Conservation (phyloP, 352 stramenopile genomes). For the Globisporangium uncinulatum region DNA sequence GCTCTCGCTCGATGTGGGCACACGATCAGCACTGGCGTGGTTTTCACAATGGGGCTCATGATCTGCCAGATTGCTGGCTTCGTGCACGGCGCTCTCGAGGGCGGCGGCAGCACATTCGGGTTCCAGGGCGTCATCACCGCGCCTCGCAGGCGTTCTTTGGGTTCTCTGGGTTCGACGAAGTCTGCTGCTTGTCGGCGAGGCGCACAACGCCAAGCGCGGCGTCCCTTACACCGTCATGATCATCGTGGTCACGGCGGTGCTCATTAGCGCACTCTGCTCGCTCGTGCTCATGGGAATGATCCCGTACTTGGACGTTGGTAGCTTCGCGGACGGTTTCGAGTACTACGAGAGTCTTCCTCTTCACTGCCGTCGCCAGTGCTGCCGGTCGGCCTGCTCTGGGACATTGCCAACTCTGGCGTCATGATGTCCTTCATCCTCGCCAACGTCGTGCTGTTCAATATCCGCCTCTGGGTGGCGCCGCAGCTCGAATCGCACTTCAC, state of each 20-base stretch:
- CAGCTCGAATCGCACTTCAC: conserved; percentile 34
- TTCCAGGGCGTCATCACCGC: conserved; percentile 54
- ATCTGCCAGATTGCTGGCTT: conserved; percentile 70
- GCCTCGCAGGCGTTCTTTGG: conserved; percentile 88
- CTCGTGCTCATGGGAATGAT: conserved; percentile 80
- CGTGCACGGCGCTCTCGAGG: neutral
- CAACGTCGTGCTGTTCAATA: conserved; percentile 67
- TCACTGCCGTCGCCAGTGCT: conserved; percentile 67
- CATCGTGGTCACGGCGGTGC: conserved; percentile 64
- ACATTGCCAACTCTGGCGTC: conserved; percentile 87
- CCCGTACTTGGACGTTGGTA: conserved; percentile 8
- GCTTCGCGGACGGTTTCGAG: conserved; percentile 43
- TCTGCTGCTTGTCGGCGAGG: conserved; percentile 84
- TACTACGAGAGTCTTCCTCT: conserved; percentile 37
- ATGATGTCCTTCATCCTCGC: conserved; percentile 87
- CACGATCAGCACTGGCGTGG: conserved; percentile 90
- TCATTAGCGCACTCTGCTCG: conserved; percentile 59
- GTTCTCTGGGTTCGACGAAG: conserved; percentile 93
- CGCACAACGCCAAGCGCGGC: conserved; percentile 56
- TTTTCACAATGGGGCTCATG: conserved; percentile 72
- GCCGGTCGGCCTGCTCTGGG: conserved; percentile 76
- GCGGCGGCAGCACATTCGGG: conserved; percentile 20
- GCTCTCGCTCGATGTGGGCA: conserved; percentile 90
- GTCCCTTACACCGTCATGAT: conserved; percentile 73
- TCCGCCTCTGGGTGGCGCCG: conserved; percentile 50